Percentiles rank a stretch among this genome's conserved stretches.
Conservation (phyloP, 2,329 filamentous ascomycete genomes). For the Diplodia corticola region DNA sequence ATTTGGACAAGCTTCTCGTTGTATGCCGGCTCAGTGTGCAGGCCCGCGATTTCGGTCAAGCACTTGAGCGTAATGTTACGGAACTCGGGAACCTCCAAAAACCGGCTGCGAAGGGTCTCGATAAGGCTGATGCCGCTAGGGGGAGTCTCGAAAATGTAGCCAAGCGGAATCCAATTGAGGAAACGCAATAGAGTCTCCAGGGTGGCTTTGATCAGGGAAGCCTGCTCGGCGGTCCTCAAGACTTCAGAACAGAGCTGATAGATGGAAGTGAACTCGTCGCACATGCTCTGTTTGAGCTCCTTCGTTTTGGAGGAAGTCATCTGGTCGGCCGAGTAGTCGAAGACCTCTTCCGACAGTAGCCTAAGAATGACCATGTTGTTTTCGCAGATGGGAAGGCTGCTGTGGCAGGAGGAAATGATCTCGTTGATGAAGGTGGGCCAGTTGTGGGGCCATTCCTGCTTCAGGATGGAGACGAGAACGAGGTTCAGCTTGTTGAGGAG, state of each 20-base stretch:
- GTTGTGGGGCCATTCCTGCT: slow-evolving; percentile 99
- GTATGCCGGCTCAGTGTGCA: slow-evolving; percentile 84
- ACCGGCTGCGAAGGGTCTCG: slow-evolving; percentile 87
- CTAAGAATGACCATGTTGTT: slow-evolving; percentile 99
- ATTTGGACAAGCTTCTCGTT: slow-evolving; percentile 96
- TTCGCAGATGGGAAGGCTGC: slow-evolving; percentile 94
- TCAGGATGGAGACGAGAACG: slow-evolving; percentile 93
- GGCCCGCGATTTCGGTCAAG: slow-evolving; percentile 91
- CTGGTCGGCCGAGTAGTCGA: slow-evolving; percentile 97
- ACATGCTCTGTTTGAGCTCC: slow-evolving; percentile 98
- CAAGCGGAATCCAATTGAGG: slow-evolving; percentile 97
- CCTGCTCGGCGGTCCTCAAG: slow-evolving; percentile 82
- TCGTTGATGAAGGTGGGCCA: slow-evolving; percentile 99
- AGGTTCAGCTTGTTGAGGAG: slow-evolving; percentile 98
- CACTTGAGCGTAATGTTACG: slow-evolving; percentile 96
- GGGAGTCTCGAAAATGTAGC: slow-evolving; percentile 97
- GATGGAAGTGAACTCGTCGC: slow-evolving; percentile 95
- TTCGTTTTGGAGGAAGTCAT: slow-evolving; percentile 99
- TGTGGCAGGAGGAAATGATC: slow-evolving; percentile 94
- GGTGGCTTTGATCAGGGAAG: slow-evolving; percentile 91
- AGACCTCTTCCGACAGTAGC: slow-evolving; percentile 94
- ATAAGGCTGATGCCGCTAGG: slow-evolving; percentile 65
- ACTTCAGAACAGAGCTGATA: slow-evolving; percentile 98
- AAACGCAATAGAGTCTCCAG: slow-evolving; percentile 94
- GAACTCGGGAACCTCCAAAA: slow-evolving; percentile 91